Base-by-base conservation (phyloP, 1,139 yeast species). In the Taphrina betulina region DNA sequence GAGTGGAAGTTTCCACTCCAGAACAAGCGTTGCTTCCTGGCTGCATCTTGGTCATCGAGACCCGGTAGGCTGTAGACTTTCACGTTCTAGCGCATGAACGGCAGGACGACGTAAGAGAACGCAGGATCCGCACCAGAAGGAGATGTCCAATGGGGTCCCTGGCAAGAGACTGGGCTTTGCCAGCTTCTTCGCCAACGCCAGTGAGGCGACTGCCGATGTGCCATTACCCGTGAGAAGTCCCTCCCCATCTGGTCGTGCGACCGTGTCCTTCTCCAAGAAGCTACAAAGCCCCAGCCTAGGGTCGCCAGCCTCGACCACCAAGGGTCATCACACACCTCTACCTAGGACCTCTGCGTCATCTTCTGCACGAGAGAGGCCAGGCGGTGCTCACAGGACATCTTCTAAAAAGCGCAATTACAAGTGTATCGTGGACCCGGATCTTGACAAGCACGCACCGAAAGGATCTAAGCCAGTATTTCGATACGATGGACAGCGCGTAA, bases 341-440 rank as follows among this genome's bases (percentile, higher is more conserved):
- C 31, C 31, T 26, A 12, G 31, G 7, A 26, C 7, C 7, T 7
- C 31, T 7, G 12, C 7, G 31, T 26, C 31, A 7, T 26, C 31
- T 26, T 7, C 10, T 26, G 31, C 41, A 5, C 4, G 48, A 4
- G 16, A n/a, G 19, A 20, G n/a, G 8, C 20, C 16, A 17, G 24
- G 29, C 20, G 10, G 33, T 16, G 17, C 17, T 5, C 17, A 7
- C 10, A 33, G 14, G 5, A 28, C 19, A 20, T 3, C 37, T 17
- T 19, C 43, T 34, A 23, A 35, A 20, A 57, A 36, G 44, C 45
- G 44, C 51, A 43, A 43, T 20, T 60, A 36, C 43, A 38, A 43
- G 17, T 48, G 58, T 20, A 35, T 57, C 22, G 45, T 44, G 34
- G 61, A 60, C 34, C 61, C 61, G 12, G 61, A 60, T 10, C 46